A percentile compares a stretch with the other conserved stretches of the same genome.
Conservation (phyloP, 495 filamentous ascomycete species). For the Tuber calosporum region DNA sequence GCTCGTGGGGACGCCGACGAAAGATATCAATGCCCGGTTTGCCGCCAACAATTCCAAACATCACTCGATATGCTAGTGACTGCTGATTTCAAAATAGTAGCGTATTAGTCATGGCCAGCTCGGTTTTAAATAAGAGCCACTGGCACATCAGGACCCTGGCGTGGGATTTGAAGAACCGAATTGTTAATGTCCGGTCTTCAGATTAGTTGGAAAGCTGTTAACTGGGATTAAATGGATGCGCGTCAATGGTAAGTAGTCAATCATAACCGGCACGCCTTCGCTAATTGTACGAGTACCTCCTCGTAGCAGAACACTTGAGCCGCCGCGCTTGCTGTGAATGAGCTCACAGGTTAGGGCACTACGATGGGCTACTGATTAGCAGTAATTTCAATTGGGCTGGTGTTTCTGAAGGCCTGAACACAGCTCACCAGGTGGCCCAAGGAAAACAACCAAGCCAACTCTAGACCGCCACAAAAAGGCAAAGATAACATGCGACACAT, state of each 20-base stretch:
- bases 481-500: neutral
- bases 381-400: neutral
- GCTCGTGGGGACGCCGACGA: neutral
- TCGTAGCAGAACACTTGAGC: neutral
- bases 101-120: neutral
- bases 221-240: neutral
- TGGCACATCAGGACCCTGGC: neutral
- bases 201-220: neutral
- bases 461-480: neutral
- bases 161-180: neutral
- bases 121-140: neutral
- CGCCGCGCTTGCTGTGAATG: neutral
- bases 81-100: neutral
- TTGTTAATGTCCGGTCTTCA: neutral
- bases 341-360: neutral
- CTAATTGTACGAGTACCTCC: neutral
- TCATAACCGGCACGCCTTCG: neutral
- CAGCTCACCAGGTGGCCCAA: neutral
- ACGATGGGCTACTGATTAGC: neutral
- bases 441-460: neutral
- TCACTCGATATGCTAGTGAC: slow-evolving; percentile 3
- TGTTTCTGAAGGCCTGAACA: neutral
- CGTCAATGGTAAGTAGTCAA: neutral
- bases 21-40: neutral
- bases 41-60: neutral